Conservation (phyloP, 2,329 filamentous ascomycete species). For the Pseudodiploospora longispora region DNA sequence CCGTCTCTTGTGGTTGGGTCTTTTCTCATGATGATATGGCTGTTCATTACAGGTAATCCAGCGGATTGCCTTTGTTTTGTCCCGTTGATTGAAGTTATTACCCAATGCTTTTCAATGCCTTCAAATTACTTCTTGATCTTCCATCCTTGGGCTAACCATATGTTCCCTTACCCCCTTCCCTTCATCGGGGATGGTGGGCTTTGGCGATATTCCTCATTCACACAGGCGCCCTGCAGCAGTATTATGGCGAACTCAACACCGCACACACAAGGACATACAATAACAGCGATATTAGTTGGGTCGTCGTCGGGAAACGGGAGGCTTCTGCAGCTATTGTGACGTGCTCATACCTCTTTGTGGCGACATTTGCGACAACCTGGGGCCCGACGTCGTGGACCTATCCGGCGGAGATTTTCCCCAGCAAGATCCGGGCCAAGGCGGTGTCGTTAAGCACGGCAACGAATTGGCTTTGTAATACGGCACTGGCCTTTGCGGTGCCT, state of each 20-base stretch:
- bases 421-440: constrained; percentile 35
- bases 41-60: constrained; percentile 49
- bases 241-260: constrained; percentile 44
- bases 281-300: constrained; percentile 48
- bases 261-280: constrained; percentile 26
- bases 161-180: no score
- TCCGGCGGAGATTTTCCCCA: constrained; percentile 38
- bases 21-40: constrained; percentile 50
- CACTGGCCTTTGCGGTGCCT: constrained; percentile 24
- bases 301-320: constrained; percentile 40
- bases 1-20: constrained; percentile 47
- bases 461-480: constrained; percentile 27
- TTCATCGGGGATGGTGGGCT: no score
- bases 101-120: no score
- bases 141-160: no score
- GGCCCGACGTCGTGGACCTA: constrained; percentile 39
- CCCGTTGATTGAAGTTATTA: no score
- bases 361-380: constrained; percentile 33
- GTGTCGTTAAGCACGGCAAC: constrained; percentile 33
- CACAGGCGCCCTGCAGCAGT: constrained; percentile 48
- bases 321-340: constrained; percentile 55
- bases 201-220: no score
- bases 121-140: no score
- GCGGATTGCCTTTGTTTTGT: no score
- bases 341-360: constrained; percentile 54